Conservation (phyloP, 257 asterid genomes). For the Datura wrightii region DNA sequence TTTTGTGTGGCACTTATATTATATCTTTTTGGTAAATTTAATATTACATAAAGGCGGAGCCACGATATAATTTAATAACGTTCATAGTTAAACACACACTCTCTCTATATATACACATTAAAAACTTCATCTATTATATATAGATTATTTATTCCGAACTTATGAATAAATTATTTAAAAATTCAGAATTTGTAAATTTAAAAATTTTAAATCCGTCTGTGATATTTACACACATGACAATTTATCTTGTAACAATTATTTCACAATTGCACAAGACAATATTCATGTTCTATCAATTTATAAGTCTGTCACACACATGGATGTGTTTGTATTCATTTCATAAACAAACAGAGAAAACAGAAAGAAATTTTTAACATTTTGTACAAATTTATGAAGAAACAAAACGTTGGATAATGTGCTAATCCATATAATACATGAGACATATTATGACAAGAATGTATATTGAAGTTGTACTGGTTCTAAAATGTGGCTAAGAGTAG, state of each 20-base stretch:
- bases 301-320: not conserved
- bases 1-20: not conserved
- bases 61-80: not conserved
- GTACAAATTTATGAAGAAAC: not conserved
- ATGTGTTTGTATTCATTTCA: slow-evolving; percentile 4
- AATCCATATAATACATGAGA: not conserved
- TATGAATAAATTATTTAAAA: not conserved
- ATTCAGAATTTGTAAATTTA: not conserved
- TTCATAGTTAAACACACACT: too few species aligned
- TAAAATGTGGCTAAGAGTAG: not conserved
- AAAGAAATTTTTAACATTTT: not conserved
- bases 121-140: not conserved
- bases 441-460: not conserved
- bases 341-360: not conserved
- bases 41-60: not conserved
- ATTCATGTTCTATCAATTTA: not conserved
- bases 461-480: not conserved
- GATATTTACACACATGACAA: not conserved
- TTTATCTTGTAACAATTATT: not conserved
- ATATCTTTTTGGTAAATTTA: not conserved
- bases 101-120: not conserved
- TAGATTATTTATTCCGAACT: not conserved
- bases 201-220: not conserved
- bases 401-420: not conserved
- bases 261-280: not conserved